These are phyloP conservation scores for Leptodermis oblonga DNA, from an alignment of 257 asterid species.

Conservation along the genomic window DNA sequence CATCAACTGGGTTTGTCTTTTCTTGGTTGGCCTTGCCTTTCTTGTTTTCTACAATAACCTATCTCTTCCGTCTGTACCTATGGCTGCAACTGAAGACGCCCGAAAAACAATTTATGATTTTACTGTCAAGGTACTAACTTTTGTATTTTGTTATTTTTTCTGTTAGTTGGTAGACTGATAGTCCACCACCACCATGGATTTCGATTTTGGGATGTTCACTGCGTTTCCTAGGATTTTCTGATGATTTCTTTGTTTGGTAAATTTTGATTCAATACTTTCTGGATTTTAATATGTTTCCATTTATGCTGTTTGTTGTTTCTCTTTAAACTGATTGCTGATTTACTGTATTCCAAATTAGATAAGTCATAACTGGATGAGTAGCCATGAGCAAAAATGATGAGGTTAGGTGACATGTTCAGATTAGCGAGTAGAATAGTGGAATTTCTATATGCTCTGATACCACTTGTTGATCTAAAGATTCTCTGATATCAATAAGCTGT, in stretches of 20 bases:
- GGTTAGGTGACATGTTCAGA: neutral
- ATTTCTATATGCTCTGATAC: too few species aligned
- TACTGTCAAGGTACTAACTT: conserved; percentile 50
- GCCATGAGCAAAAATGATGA: neutral
- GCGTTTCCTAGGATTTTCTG: neutral
- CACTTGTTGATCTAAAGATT: too few species aligned
- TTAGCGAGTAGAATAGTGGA: too few species aligned
- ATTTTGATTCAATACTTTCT: neutral
- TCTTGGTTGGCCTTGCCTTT: conserved; percentile 43
- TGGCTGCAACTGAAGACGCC: conserved; percentile 25
- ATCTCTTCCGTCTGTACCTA: conserved; percentile 18
- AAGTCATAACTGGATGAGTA: neutral
- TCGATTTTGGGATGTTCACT: neutral
- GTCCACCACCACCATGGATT: neutral
- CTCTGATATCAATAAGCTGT: too few species aligned
- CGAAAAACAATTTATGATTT: conserved; percentile 49
- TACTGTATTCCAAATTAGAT: neutral
- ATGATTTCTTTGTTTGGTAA: neutral
- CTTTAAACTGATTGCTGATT: neutral
- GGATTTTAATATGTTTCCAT: neutral
- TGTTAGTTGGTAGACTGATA: neutral
- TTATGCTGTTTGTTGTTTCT: neutral
- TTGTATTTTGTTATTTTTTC: neutral
- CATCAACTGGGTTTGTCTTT: conserved; percentile 40
- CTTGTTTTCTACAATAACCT: conserved; percentile 26